Conservation (phyloP, 495 filamentous ascomycete genomes). For the Aspergillus leporis region DNA sequence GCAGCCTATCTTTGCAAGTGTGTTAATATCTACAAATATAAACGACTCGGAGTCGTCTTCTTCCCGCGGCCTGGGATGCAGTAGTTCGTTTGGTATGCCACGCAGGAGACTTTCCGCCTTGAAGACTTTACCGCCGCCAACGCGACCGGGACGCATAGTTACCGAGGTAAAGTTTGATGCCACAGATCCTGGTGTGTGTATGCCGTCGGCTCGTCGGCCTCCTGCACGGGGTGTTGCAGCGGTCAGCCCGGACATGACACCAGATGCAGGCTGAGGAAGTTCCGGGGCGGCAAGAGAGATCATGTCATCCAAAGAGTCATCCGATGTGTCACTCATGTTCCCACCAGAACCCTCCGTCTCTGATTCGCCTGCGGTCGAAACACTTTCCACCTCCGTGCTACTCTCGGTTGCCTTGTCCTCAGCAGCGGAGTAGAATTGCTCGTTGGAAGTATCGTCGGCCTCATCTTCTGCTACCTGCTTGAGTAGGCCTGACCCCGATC, state of each 20-base stretch:
- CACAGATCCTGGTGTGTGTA: slow-evolving; percentile 79
- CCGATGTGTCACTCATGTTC: slow-evolving; percentile 65
- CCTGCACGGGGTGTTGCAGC: slow-evolving; percentile 71
- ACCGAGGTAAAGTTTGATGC: slow-evolving; percentile 79
- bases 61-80: slow-evolving; percentile 78
- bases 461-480: slow-evolving; percentile 69
- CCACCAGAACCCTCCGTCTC: slow-evolving; percentile 49
- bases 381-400: slow-evolving; percentile 57
- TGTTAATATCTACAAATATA: slow-evolving; percentile 82
- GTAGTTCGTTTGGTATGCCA: slow-evolving; percentile 70
- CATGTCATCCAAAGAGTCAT: slow-evolving; percentile 77
- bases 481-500: slow-evolving; percentile 36
- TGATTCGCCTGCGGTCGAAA: slow-evolving; percentile 55
- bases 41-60: slow-evolving; percentile 89
- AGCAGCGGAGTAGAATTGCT: slow-evolving; percentile 84
- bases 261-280: slow-evolving; percentile 63
- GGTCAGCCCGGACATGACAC: slow-evolving; percentile 70
- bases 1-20: slow-evolving; percentile 83
- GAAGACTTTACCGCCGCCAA: slow-evolving; percentile 62
- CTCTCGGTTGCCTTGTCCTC: slow-evolving; percentile 66
- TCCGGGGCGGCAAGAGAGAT: slow-evolving; percentile 81
- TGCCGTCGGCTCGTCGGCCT: slow-evolving; percentile 61
- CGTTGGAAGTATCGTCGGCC: slow-evolving; percentile 76
- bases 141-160: slow-evolving; percentile 67
- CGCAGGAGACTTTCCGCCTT: slow-evolving; percentile 74